Base-by-base conservation (phyloP, 371 early-diverging fungal species). In the Syncephalis fuscata region DNA sequence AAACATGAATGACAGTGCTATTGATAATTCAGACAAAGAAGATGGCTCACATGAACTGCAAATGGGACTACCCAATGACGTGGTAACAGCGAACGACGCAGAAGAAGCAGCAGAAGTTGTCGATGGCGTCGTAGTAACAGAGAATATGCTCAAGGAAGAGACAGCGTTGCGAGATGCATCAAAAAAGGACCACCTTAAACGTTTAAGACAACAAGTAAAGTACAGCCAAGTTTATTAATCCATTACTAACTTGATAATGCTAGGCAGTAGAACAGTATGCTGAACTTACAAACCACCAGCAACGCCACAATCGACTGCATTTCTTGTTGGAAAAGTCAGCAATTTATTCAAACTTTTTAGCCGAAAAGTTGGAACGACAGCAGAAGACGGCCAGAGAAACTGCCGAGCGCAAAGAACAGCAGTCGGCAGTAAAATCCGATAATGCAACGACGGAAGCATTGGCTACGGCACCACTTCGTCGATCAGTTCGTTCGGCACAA, bases 261-360 rank as follows among this genome's bases (percentile, higher is more conserved):
- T 44, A 44, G 44, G 44, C 44, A 22, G 24, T 44, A 14, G 21
- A 22, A 24, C 22, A 44, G 44, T 44, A 32, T 32, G 32, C 24
- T 3, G 24, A 44, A 44, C 44, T 19, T 9, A 24, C 19, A 11
- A 44, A 19, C 17, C 22, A 44, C 4, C 22, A 14, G 9, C 19
- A 24, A 22, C 44, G 44, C 3, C 20, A 78, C 55, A 78, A 83
- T 51, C 78, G 87, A 36, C 60, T 88, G 15, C 68, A 80, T 55
- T 84, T 85, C 55, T 68, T 91, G 52, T 61, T 91, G 15, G 81
- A 85, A 54, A 79, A 78, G 48, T 87, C 89, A 0, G 72, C 86
- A 3, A 73, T 85, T 4, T 91, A 88, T 60, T 80, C 85, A 21
- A 70, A 73, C 19, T 88, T 88, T 49, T 63, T 91, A 9, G 74